A percentile compares a stretch with the other conserved stretches of the same genome.
Evolutionary conservation across 2,329 filamentous ascomycete species (phyloP).

Genomic region (Colletotrichum magnum): DNA sequence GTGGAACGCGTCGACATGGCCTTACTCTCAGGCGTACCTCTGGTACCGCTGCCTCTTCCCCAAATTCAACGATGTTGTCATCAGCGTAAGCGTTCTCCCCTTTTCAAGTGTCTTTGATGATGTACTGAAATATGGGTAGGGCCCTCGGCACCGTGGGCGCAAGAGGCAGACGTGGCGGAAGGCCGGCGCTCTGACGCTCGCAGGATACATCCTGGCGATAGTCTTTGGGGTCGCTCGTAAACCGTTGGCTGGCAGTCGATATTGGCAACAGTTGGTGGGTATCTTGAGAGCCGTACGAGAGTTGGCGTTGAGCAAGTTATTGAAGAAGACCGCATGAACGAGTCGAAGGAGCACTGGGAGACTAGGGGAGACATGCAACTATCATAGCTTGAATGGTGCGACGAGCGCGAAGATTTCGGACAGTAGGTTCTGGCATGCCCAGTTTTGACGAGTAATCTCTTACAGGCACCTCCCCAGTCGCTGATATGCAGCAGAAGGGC

Average conservation of each 20-base stretch:
- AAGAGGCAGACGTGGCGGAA: slow-evolving; percentile 4
- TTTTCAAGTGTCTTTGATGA: too few species aligned
- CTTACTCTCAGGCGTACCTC: slow-evolving; percentile 51
- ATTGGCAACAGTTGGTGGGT: slow-evolving; percentile 9
- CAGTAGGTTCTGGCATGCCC: too few species aligned
- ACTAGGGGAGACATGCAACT: too few species aligned
- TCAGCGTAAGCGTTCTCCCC: slow-evolving; percentile 46
- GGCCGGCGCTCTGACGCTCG: neutral
- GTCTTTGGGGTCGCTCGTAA: neutral
- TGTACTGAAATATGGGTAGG: neutral
- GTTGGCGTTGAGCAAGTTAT: too few species aligned
- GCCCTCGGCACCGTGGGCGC: neutral
- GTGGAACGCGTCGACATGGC: slow-evolving; percentile 55
- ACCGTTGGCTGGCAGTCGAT: neutral
- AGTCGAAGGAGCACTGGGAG: too few species aligned
- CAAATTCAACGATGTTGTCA: slow-evolving; percentile 49
- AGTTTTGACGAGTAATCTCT: too few species aligned
- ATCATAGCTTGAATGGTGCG: too few species aligned
- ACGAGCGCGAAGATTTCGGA: too few species aligned
- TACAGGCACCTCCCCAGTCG: too few species aligned
- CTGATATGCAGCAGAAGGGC: too few species aligned
- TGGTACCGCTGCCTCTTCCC: slow-evolving; percentile 56
- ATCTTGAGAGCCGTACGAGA: too few species aligned
- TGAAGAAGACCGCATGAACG: too few species aligned
- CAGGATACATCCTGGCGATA: neutral